Conservation (phyloP, 2,329 filamentous ascomycete genomes). For the Venturia effusa region DNA sequence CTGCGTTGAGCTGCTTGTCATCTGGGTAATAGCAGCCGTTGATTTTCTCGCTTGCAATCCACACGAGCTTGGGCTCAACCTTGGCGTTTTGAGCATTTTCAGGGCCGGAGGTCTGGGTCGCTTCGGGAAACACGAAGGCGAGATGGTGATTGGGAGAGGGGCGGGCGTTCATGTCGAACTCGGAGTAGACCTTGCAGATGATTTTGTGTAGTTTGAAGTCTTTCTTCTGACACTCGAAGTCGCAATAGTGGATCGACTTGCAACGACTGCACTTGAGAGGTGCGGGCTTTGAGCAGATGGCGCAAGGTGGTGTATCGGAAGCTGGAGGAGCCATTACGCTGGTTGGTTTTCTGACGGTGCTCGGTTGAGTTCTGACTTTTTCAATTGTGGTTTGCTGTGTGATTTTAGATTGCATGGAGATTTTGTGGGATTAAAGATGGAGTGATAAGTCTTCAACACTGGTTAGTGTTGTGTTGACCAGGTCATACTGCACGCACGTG, state of each 20-base stretch:
- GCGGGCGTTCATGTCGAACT: slow-evolving; percentile 2
- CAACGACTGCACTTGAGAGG: slow-evolving; percentile 10
- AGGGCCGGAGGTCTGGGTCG: neutral
- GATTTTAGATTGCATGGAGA: no score
- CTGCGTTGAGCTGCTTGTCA: neutral
- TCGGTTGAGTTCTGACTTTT: neutral
- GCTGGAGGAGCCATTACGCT: neutral
- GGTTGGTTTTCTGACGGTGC: neutral
- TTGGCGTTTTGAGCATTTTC: neutral
- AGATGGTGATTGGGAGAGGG: slow-evolving; percentile 8
- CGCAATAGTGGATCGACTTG: slow-evolving; percentile 12
- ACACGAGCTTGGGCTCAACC: neutral
- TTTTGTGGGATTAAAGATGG: no score
- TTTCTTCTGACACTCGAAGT: slow-evolving; percentile 10
- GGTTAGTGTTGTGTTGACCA: neutral
- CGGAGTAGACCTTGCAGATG: slow-evolving; percentile 9
- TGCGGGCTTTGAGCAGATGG: neutral
- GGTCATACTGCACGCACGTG: neutral
- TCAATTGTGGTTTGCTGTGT: neutral
- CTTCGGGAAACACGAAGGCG: slow-evolving; percentile 9
- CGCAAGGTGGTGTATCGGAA: neutral
- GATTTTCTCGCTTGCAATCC: neutral
- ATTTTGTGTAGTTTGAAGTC: slow-evolving; percentile 13
- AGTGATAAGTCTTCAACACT: neutral
- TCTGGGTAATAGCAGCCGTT: no score